phyloP scores from a whole-genome alignment of 805 yeast species.

The Candida piceae region DNA sequence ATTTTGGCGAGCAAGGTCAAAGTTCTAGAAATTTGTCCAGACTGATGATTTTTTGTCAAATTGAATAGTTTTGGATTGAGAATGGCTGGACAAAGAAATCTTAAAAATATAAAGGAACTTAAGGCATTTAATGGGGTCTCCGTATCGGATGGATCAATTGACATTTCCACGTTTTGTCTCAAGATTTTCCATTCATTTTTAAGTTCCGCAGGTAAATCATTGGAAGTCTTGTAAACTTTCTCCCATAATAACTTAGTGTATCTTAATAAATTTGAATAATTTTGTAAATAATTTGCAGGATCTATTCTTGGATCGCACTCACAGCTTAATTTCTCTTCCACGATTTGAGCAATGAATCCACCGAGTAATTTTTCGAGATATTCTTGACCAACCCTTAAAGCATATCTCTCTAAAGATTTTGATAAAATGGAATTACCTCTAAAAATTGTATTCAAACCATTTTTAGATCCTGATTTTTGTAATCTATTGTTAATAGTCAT shows the following conservation, averaged over 20 bases:
- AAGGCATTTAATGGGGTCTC: constrained; percentile 61
- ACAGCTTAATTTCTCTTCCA: constrained; percentile 48
- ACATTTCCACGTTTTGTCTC: constrained; percentile 58
- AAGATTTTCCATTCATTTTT: constrained; percentile 59
- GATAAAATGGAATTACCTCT: constrained; percentile 84
- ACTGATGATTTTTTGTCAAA: constrained; percentile 63
- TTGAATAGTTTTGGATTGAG: constrained; percentile 84
- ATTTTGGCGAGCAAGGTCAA: constrained; percentile 78
- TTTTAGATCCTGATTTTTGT: constrained; percentile 31
- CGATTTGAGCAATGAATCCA: constrained; percentile 50
- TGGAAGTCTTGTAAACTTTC: constrained; percentile 57
- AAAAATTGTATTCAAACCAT: constrained; percentile 59
- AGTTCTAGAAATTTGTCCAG: constrained; percentile 69
- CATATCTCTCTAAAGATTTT: constrained; percentile 72
- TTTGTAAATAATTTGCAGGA: constrained; percentile 30
- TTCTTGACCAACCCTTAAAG: constrained; percentile 72
- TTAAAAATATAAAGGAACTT: constrained; percentile 75
- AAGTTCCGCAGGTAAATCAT: constrained; percentile 68
- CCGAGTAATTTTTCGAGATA: constrained; percentile 72
- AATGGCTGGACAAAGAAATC: constrained; percentile 88
- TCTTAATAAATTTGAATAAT: constrained; percentile 33
- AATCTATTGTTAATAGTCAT: constrained; percentile 39
- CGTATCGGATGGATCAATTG: constrained; percentile 48
- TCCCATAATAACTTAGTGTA: constrained; percentile 60
- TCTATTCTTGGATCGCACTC: constrained; percentile 75